Evolutionary conservation across 129 eudicot genomes (phyloP).

Genomic region (Flaveria sonorensis): DNA sequence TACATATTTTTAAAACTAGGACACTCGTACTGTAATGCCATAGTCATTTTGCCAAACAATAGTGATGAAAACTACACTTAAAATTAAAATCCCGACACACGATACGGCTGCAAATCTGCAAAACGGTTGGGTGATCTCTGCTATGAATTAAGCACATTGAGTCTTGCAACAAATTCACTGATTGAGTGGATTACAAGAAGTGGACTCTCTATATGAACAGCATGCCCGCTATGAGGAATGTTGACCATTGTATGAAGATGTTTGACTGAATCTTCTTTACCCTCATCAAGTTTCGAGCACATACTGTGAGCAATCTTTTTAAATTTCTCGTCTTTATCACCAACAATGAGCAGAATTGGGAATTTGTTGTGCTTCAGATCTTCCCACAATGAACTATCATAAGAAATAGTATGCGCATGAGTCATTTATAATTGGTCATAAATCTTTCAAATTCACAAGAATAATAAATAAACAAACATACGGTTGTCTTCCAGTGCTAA

Average conservation of each 20-base stretch:
- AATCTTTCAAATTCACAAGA: background rate
- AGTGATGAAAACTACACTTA: background rate
- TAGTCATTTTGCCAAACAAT: background rate
- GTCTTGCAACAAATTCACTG: slow-evolving; percentile 45
- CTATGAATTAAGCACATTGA: slow-evolving; percentile 28
- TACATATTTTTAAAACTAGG: background rate
- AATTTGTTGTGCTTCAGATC: slow-evolving; percentile 58
- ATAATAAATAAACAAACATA: slow-evolving; percentile 44
- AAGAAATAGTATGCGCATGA: slow-evolving; percentile 7
- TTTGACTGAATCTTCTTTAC: slow-evolving; percentile 27
- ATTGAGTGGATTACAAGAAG: slow-evolving; percentile 54
- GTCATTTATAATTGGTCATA: background rate
- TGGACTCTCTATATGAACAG: slow-evolving; percentile 90
- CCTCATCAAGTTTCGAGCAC: slow-evolving; percentile 40
- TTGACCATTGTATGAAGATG: slow-evolving; percentile 36
- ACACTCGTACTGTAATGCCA: background rate
- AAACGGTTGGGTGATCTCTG: background rate
- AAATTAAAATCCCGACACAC: background rate
- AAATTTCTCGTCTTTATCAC: slow-evolving; percentile 77
- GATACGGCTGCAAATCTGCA: background rate
- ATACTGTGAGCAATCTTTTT: slow-evolving; percentile 60
- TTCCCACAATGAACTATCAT: slow-evolving; percentile 82
- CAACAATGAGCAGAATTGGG: slow-evolving; percentile 63
- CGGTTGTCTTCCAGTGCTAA: slow-evolving; percentile 87
- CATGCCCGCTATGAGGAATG: slow-evolving; percentile 79